Evolutionary conservation across 148 eudicot species (phyloP), one percentile per base, ranked within the genome.

Genomic region (Rhododendron griersonianum): DNA sequence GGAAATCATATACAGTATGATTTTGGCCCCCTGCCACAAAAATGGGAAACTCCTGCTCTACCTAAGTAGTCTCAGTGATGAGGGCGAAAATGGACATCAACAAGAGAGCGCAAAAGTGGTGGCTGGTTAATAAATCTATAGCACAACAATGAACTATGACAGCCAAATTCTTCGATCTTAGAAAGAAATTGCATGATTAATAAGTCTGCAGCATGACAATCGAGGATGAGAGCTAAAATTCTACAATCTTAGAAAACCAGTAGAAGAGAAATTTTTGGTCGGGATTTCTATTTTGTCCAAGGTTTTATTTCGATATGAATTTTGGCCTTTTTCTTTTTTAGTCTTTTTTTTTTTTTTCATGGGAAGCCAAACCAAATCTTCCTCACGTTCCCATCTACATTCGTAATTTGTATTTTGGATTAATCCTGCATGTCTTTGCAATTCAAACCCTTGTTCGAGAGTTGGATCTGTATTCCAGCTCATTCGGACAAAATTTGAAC

Each of bases 1-100:
- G 87, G 99, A 98, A 86, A 85, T 98, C 89, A 95, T 98, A 50
- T 95, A 98, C 33, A 33, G 33, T 33, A 33, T 30, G 99, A 95
- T 84, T 33, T 91, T 50, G 99, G 99, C 50, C 99, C 99, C 16
- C 84, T 98, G 41, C 97, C 96, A 14, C 90, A 91, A 86, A 86
- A 90, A 55, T 98, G 98, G 99, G 88, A 86, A 88, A 85, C 84
- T 55, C 99, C 98, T 48, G 57, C 92, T 75, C 95, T n/a, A 65
- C 71, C 30, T 23, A n/a, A 9, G 30, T 25, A 65, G 13, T 65
- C 71, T 7, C 30, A n/a, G 28, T n/a, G 71, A 23, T 8, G 71
- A n/a, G 33, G 47, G 77, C 19, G 1, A 50, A 44, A n/a, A 39
- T 11, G 10, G 39, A 73, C 18, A 51, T 4, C 37, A 80, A 28